Conservation (phyloP, 306 rosid species). For the Trichosanthes truncata region DNA sequence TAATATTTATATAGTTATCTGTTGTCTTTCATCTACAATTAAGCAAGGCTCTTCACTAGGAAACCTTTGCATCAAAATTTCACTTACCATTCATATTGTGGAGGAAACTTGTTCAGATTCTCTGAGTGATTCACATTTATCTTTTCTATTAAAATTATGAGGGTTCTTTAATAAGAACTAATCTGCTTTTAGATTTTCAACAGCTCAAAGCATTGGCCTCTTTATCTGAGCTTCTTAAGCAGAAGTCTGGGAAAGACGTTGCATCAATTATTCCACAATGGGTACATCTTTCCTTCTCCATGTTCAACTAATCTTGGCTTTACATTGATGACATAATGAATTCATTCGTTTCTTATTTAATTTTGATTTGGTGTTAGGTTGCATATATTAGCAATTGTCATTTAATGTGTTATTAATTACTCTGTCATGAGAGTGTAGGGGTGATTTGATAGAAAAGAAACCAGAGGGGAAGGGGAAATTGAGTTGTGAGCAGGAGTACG, state of each 20-base stretch:
- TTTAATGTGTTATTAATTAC: not conserved
- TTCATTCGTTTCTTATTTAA: not conserved
- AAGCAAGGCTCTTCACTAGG: not conserved
- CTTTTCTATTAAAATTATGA: not conserved
- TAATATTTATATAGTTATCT: conserved; percentile 11
- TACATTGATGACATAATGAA: not conserved
- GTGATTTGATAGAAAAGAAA: not conserved
- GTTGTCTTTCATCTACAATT: not conserved
- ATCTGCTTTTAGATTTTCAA: conserved; percentile 14
- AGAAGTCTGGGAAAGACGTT: conserved; percentile 57
- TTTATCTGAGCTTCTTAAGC: conserved; percentile 56
- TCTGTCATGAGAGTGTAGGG: not conserved
- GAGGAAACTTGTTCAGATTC: not conserved
- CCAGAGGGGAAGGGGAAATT: not conserved
- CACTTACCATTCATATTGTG: not conserved
- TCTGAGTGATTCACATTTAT: not conserved
- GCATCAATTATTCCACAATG: conserved; percentile 75
- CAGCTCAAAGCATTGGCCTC: conserved; percentile 88
- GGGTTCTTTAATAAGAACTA: conserved; percentile 9
- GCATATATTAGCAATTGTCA: not conserved
- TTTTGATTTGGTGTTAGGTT: not conserved
- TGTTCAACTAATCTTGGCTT: not conserved
- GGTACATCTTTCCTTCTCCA: conserved; percentile 37
- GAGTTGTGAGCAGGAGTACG: not conserved
- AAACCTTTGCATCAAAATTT: not conserved